Base-by-base conservation (phyloP, 1,139 yeast species). In the Nematodospora anomalae region DNA sequence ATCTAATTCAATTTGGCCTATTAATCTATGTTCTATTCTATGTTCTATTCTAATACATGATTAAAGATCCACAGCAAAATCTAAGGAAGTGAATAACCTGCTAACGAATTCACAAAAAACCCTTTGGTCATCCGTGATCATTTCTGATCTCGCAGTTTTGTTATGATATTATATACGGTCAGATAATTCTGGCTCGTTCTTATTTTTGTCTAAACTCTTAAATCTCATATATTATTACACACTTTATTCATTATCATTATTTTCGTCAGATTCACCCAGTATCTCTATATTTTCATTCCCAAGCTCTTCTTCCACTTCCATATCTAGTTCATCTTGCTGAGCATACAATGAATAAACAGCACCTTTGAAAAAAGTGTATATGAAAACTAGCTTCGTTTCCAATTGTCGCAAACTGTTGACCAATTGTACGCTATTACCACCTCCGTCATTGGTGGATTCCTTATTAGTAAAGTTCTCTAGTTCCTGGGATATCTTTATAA, bases 281-380 rank as follows among this genome's bases (percentile, higher is more conserved):
- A 33, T 21, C 14, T 27, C 31, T 11, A 28, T 15, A 24, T 33
- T 18, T 15, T 15, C 32, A 4, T 27, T 15, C 10, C n/a, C 15
- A n/a, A 4, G 28, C 6, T 10, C 37, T 23, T 16, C 30, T 26
- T 23, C 32, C 9, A n/a, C 26, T 26, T 40, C 38, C 22, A 43
- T 50, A 28, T 46, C 50, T 7, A 25, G 42, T 12, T 31, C 36
- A 10, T 28, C 40, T 13, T 50, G 50, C 18, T 46, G 36, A 3
- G 39, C 41, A 18, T 35, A 76, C 45, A 74, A 55, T 4, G 81
- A 75, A 52, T 81, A 82, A 2, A 82, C 87, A 11, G 88, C 83
- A 6, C 84, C 81, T 47, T 80, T 80, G 62, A 82, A 78, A 30
- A 79, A 58, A 0, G 87, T 82, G 37, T 83, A 79, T 3, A 82